Conservation (phyloP, 2,329 filamentous ascomycete genomes). For the Byssochlamys sp. region DNA sequence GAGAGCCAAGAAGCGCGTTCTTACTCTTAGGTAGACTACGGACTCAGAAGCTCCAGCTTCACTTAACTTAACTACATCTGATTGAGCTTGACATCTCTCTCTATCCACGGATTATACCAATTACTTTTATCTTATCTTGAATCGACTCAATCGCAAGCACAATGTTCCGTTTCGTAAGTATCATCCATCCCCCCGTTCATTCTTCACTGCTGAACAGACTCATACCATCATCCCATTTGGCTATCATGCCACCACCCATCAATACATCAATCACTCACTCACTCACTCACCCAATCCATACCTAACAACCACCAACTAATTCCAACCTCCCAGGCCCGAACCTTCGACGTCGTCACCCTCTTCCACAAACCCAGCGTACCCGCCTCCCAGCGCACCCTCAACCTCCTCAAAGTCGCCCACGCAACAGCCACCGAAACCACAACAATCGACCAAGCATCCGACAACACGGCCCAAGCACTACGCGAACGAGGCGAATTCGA, state of each 20-base stretch:
- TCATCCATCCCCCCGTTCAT: not conserved
- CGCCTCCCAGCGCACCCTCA: conserved; percentile 62
- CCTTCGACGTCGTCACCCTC: conserved; percentile 84
- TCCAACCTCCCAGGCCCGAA: conserved; percentile 51
- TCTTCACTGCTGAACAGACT: not conserved
- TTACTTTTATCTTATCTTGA: not conserved
- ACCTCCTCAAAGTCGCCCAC: conserved; percentile 70
- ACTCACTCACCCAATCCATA: not conserved
- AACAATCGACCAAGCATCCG: conserved; percentile 64
- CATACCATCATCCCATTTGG: not conserved
- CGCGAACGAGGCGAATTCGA: conserved; percentile 64
- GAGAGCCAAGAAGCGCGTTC: not conserved
- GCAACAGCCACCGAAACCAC: conserved; percentile 58
- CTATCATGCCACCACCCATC: not conserved
- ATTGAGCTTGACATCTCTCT: not conserved
- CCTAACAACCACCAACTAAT: not conserved
- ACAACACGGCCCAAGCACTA: conserved; percentile 52
- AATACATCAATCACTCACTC: not conserved
- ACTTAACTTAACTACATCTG: not conserved
- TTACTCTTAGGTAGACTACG: not conserved
- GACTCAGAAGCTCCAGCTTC: too few species aligned
- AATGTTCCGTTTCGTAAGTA: conserved; percentile 19
- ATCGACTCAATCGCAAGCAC: conserved; percentile 6
- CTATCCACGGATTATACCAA: not conserved
- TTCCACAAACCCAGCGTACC: conserved; percentile 76